Evolutionary conservation across 208 protist species (phyloP).

Genomic region (Leishmania aethiopica): DNA sequence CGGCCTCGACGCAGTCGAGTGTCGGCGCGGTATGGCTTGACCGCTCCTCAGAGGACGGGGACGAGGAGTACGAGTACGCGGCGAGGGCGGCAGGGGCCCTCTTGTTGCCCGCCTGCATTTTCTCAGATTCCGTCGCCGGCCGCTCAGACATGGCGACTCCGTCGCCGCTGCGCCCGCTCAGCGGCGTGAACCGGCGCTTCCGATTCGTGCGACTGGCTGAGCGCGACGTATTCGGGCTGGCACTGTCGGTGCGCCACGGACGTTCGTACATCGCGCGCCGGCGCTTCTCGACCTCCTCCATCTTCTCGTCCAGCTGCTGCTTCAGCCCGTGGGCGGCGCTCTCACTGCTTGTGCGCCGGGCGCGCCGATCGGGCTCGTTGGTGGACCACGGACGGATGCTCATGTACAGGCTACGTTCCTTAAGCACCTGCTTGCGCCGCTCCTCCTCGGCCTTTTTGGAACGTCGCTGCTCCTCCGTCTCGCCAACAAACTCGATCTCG

Average conservation of each 20-base stretch:
- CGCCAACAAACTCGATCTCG: neutral
- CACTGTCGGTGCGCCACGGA: conserved; percentile 30
- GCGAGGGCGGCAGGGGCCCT: neutral
- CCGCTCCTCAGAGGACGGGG: neutral
- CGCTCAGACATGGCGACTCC: neutral
- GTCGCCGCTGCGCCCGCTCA: neutral
- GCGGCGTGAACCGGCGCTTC: neutral
- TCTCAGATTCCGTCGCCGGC: neutral
- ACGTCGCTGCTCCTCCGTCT: conserved; percentile 15
- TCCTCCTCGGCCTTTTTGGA: conserved; percentile 15
- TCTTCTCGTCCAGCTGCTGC: conserved; percentile 5
- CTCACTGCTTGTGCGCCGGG: conserved; percentile 32
- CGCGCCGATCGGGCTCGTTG: conserved; percentile 23
- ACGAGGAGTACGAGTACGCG: neutral
- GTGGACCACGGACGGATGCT: conserved; percentile 13
- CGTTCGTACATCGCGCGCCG: conserved; percentile 24
- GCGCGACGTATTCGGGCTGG: conserved; percentile 13
- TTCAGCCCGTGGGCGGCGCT: conserved; percentile 11
- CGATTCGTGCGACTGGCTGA: neutral
- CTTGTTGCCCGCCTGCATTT: neutral
- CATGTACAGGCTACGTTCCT: conserved; percentile 28
- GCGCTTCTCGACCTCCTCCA: conserved; percentile 7
- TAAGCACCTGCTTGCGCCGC: conserved; percentile 19
- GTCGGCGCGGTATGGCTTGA: neutral
- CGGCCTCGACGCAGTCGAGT: conserved; percentile 5